Evolutionary conservation across 73 alveolate species (phyloP).

Genomic region (Paramecium primaurelia): DNA sequence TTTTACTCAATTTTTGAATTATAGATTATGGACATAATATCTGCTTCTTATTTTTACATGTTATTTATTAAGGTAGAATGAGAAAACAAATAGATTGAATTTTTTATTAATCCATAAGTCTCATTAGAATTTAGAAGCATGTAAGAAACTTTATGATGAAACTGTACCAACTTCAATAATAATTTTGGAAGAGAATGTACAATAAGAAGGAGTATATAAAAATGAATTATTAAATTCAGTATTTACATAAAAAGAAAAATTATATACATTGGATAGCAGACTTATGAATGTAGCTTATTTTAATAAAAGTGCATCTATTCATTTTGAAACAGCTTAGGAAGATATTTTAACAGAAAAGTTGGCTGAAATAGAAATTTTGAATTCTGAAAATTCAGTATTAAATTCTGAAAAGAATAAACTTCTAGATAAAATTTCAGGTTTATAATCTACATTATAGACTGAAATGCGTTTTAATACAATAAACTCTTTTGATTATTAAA

Average conservation of each 20-base stretch:
- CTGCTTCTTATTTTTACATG: constrained; percentile 18
- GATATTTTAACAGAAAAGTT: neutral
- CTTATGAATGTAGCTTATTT: neutral
- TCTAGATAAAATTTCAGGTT: neutral
- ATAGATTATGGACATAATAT: constrained; percentile 28
- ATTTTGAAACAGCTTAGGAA: neutral
- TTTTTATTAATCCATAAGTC: neutral
- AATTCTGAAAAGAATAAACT: neutral
- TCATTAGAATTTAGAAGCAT: constrained; percentile 18
- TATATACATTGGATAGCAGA: neutral
- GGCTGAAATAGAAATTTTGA: neutral
- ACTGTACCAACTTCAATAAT: constrained; percentile 37
- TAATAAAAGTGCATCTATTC: constrained; percentile 40
- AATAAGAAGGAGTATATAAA: neutral
- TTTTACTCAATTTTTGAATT: neutral
- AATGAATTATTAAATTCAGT: neutral
- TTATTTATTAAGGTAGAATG: constrained; percentile 5
- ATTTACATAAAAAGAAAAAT: neutral
- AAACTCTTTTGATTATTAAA: neutral
- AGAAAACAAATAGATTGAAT: neutral
- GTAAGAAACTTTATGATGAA: constrained; percentile 40
- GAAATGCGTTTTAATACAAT: neutral
- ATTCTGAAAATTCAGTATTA: neutral
- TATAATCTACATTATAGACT: neutral
- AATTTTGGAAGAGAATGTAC: neutral